Base-by-base conservation (phyloP, 495 filamentous ascomycete genomes). In the Annulohypoxylon bovei region DNA sequence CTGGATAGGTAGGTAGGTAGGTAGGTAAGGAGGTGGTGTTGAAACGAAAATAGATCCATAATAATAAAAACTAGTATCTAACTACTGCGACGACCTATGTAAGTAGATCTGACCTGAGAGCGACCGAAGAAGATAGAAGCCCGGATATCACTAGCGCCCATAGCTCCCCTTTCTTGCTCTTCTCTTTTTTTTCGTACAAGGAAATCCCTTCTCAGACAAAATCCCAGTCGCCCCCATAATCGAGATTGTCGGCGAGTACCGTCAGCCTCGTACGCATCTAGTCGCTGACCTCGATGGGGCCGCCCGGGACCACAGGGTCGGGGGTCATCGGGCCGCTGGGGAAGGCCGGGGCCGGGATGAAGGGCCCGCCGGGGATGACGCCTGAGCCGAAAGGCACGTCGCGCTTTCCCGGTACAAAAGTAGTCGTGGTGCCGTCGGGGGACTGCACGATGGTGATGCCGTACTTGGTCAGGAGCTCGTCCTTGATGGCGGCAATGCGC, bases 391-490 rank as follows among this genome's bases (percentile, higher is more conserved):
- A 65, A 40, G 49, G 23, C 25, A 65, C 55, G 59, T 72, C 67
- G 55, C 76, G 77, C 71, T 80, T 79, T 35, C 66, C 71, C n/a
- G 78, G 78, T 12, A 77, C 77, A 69, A 80, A 77, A 57, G 63
- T 78, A 30, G 78, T 80, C 8, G 42, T 76, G 53, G 79, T 79
- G 56, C 78, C 79, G 30, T 78, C 76, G 54, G 79, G 78, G 0
- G 74, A 74, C 62, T 76, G 65, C 35, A 79, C 39, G 68, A 81
- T 81, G 47, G 55, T 71, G 66, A 80, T 76, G 62, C 80, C 80
- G 69, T 80, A 81, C 46, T 75, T 78, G 33, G 60, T 39, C 58
- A 80, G 78, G 53, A 81, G 76, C 70, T 77, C 74, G 47, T 69
- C 69, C 54, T 69, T 12, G 57, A 78, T 76, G 32, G 72, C 70